Evolutionary conservation across 2,329 filamentous ascomycete genomes (phyloP), one percentile per base, ranked within the genome.

Genomic region (Trichophyton verrucosum): DNA sequence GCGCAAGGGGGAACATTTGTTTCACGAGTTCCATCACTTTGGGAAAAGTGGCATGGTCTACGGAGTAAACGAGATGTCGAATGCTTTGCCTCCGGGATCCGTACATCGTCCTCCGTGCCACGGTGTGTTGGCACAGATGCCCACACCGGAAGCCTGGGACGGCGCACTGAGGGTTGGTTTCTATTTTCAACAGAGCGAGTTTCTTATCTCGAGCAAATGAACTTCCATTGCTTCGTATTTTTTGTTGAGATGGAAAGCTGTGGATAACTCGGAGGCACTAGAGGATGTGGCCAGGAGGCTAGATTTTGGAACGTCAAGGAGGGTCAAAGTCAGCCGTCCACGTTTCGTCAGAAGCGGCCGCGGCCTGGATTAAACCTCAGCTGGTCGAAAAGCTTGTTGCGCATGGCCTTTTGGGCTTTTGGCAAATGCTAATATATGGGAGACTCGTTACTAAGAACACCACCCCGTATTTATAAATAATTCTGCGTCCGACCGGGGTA

Each of bases 361-460:
- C 51, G 51, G 33, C 51, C 51, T 55, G 51, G 51, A 55, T n/a
- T 53, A 33, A 55, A 55, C 51, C 51, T 55, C 51, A 55, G 51
- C 51, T 55, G 51, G 51, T 55, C 30, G 27, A 30, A 55, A 55
- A 55, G 51, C 51, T 55, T 55, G 51, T 55, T 55, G 51, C 51
- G 51, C 51, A 55, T 55, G 51, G 51, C 51, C 27, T 36, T 13
- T 55, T 55, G 51, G 51, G 51, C 27, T 20, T 55, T 36, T 13
- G 51, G 27, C 33, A 55, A n/a, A n/a, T 55, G 27, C n/a, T 17
- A 24, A n/a, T 22, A 30, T n/a, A 11, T 38, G 13, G 17, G n/a
- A 55, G 51, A 36, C 51, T 55, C 8, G 51, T 55, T 55, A 55
- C 27, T 55, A 36, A 55, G 24, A 55, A 44, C 40, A 44, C 40